Evolutionary conservation across 1,139 yeast genomes (phyloP).

Genomic region (Candida sp.): DNA sequence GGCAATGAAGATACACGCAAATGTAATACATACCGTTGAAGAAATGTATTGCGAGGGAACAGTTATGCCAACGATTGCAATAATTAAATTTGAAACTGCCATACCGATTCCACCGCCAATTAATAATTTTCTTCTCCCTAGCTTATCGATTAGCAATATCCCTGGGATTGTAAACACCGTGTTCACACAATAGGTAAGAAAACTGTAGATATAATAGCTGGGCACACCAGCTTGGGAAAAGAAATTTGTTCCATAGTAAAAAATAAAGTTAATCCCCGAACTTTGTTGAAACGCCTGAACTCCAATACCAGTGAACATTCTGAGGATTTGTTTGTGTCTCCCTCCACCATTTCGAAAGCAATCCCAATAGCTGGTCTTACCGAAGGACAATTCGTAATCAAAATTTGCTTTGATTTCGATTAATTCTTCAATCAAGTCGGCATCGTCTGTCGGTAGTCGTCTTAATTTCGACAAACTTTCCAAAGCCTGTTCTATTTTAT

Average conservation of each 20-base stretch:
- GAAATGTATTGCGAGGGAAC: conserved; percentile 34
- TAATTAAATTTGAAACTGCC: conserved; percentile 58
- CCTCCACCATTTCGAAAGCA: conserved; percentile 68
- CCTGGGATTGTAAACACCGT: conserved; percentile 72
- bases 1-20: conserved; percentile 68
- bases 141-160: conserved; percentile 59
- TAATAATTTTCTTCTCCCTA: conserved; percentile 63
- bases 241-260: conserved; percentile 76
- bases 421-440: conserved; percentile 66
- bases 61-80: conserved; percentile 64
- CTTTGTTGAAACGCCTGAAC: conserved; percentile 74
- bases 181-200: conserved; percentile 70
- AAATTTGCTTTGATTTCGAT: conserved; percentile 77
- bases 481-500: conserved; percentile 57
- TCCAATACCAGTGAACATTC: conserved; percentile 68
- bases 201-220: conserved; percentile 62
- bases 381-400: conserved; percentile 70
- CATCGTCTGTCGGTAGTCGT: conserved; percentile 48
- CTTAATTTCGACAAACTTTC: conserved; percentile 39
- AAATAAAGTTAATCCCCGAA: conserved; percentile 75
- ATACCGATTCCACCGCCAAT: conserved; percentile 64
- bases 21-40: conserved; percentile 46
- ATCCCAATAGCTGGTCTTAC: conserved; percentile 51
- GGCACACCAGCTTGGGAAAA: conserved; percentile 59
- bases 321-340: conserved; percentile 57